Percentiles rank a stretch among this genome's conserved stretches.
Evolutionary conservation across 2,329 filamentous ascomycete genomes (phyloP).

Genomic region (Alternaria ventricosa): DNA sequence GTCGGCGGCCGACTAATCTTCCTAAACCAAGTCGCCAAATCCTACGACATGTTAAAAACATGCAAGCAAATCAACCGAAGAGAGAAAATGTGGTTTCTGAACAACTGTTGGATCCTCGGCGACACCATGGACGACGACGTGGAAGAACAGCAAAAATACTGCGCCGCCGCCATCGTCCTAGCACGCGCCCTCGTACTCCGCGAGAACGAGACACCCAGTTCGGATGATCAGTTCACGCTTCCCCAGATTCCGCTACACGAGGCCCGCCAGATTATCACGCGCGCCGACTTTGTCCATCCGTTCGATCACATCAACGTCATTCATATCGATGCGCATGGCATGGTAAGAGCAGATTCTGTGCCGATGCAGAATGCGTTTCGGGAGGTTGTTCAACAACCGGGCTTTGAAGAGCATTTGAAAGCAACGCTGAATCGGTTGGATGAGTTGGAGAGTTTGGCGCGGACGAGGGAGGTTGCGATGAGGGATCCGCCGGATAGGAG

Average conservation of each 20-base stretch:
- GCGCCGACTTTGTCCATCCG: slow-evolving; percentile 87
- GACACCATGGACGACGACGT: slow-evolving; percentile 90
- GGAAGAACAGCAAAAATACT: slow-evolving; percentile 96
- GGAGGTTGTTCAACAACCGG: slow-evolving; percentile 75
- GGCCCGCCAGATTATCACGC: slow-evolving; percentile 79
- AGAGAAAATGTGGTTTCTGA: slow-evolving; percentile 81
- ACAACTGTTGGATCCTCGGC: slow-evolving; percentile 77
- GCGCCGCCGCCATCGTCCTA: slow-evolving; percentile 90
- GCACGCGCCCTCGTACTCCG: slow-evolving; percentile 86
- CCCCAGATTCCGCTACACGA: slow-evolving; percentile 67
- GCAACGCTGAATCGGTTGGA: slow-evolving; percentile 81
- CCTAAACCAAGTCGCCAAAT: slow-evolving; percentile 85
- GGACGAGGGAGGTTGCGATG: slow-evolving; percentile 88
- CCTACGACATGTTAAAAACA: slow-evolving; percentile 77
- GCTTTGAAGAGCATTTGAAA: slow-evolving; percentile 83
- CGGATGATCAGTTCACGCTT: slow-evolving; percentile 69
- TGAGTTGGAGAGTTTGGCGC: slow-evolving; percentile 89
- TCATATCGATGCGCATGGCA: slow-evolving; percentile 85
- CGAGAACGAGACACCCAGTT: slow-evolving; percentile 68
- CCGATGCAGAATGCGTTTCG: slow-evolving; percentile 94
- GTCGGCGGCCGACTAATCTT: slow-evolving; percentile 92
- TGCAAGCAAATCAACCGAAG: slow-evolving; percentile 73
- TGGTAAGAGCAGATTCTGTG: slow-evolving; percentile 89
- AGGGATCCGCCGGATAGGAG: slow-evolving; percentile 66
- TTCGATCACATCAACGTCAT: slow-evolving; percentile 95